phyloP scores from a whole-genome alignment of 306 rosid genomes.

The Casuarina cunninghamiana region DNA sequence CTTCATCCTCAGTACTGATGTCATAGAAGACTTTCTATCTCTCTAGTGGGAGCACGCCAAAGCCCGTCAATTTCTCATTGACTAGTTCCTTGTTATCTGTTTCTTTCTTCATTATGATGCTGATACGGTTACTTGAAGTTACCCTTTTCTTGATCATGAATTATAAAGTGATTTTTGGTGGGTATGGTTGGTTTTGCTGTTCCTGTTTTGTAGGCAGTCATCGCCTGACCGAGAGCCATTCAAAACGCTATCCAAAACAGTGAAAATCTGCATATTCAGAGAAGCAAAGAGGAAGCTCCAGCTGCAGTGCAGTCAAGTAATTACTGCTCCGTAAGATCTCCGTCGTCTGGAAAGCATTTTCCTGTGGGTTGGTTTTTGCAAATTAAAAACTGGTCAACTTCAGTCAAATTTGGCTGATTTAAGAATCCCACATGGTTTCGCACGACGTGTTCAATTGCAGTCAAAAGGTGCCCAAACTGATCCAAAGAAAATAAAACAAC shows the following conservation, averaged over 20 bases:
- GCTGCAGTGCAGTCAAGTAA: neutral
- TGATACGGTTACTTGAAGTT: slow-evolving; percentile 2
- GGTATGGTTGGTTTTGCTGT: too few relatives aligned
- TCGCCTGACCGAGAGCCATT: neutral
- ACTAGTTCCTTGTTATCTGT: neutral
- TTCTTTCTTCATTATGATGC: slow-evolving; percentile 15
- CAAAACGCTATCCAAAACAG: neutral
- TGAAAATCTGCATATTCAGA: neutral
- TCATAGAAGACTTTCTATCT: neutral
- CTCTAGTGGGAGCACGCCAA: slow-evolving; percentile 8
- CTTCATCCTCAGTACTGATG: neutral
- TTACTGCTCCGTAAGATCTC: neutral
- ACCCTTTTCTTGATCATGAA: neutral
- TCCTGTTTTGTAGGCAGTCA: too few relatives aligned
- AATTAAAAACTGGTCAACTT: neutral
- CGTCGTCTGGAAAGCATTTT: neutral
- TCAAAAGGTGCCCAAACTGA: slow-evolving; percentile 26
- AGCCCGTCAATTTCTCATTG: neutral
- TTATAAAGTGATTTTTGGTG: neutral
- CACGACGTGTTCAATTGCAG: neutral
- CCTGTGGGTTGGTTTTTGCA: neutral
- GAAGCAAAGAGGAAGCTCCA: neutral
- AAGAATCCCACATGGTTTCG: neutral
- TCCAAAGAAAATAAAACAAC: neutral
- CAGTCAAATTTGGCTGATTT: slow-evolving; percentile 6